A percentile compares a stretch with the other conserved stretches of the same genome.
phyloP scores from a whole-genome alignment of 2,329 filamentous ascomycete genomes.

The Teratosphaeria pseudoeucalypti region DNA sequence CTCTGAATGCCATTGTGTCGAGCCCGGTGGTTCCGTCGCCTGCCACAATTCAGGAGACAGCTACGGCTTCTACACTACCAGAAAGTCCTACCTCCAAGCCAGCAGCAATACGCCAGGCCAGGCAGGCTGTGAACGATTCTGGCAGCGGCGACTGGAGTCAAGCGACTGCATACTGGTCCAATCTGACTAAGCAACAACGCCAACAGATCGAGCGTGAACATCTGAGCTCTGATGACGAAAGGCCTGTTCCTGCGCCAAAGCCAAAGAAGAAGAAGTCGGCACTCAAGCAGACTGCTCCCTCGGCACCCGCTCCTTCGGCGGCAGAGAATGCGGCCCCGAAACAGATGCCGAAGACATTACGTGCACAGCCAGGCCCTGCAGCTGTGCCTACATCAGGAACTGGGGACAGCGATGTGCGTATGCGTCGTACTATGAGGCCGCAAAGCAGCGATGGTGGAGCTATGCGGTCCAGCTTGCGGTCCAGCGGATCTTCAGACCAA shows the following conservation, averaged over 20 bases:
- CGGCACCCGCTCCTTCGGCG: background rate
- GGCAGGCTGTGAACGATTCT: conserved; percentile 1
- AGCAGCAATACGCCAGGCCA: conserved; percentile 2
- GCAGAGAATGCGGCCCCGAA: background rate
- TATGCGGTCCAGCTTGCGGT: background rate
- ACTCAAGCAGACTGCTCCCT: conserved; percentile 8
- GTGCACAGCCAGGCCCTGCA: conserved; percentile 10
- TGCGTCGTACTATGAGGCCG: conserved; percentile 30
- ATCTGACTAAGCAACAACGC: conserved; percentile 52
- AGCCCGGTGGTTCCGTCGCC: conserved; percentile 34
- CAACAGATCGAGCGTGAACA: conserved; percentile 50
- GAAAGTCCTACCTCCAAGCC: conserved; percentile 17
- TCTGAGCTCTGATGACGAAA: conserved; percentile 21
- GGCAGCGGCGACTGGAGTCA: conserved; percentile 50
- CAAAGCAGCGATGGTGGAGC: conserved; percentile 19
- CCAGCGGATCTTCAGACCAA: background rate
- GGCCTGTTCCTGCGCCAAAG: conserved; percentile 19
- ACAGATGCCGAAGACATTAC: conserved; percentile 32
- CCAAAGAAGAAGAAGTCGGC: conserved; percentile 33
- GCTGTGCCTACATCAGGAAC: conserved; percentile 1
- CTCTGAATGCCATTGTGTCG: conserved; percentile 61
- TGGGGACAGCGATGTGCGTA: conserved; percentile 16
- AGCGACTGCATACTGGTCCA: conserved; percentile 60
- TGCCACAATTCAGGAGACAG: background rate
- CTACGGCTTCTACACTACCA: conserved; percentile 1